These are phyloP conservation scores for Cyberlindnera sargentensis DNA, from an alignment of 805 yeast genomes.

Conservation along the genomic window DNA sequence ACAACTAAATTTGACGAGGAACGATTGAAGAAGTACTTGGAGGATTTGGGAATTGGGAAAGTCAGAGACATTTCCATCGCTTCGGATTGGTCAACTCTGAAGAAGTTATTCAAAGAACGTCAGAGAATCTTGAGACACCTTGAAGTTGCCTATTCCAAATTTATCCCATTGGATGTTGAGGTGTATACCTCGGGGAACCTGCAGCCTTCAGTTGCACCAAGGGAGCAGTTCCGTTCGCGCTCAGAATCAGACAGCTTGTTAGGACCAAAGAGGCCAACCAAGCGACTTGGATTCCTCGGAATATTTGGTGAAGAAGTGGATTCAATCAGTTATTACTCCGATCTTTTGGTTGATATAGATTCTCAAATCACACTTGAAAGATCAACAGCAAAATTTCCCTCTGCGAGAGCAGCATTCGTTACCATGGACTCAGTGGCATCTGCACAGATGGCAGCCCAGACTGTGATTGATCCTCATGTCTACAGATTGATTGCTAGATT, in stretches of 20 bases:
- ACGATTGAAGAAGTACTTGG: constrained; percentile 66
- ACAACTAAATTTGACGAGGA: constrained; percentile 39
- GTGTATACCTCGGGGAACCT: constrained; percentile 21
- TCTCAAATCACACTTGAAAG: constrained; percentile 40
- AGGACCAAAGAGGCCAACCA: constrained; percentile 19
- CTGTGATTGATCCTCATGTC: constrained; percentile 85
- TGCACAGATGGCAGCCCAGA: constrained; percentile 96
- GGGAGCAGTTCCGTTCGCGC: background rate
- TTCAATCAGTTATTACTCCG: constrained; percentile 69
- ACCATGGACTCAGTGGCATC: constrained; percentile 94
- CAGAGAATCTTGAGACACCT: constrained; percentile 43
- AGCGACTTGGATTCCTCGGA: constrained; percentile 51
- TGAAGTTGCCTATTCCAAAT: constrained; percentile 42
- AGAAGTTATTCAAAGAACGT: constrained; percentile 55
- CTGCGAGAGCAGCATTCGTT: constrained; percentile 85
- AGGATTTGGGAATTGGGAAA: constrained; percentile 71
- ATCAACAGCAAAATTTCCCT: constrained; percentile 48
- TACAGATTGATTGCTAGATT: constrained; percentile 72
- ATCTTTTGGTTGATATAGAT: constrained; percentile 62
- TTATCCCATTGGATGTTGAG: constrained; percentile 15
- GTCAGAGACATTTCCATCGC: constrained; percentile 75
- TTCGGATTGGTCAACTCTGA: constrained; percentile 74
- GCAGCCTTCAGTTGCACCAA: constrained; percentile 23
- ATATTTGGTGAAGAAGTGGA: constrained; percentile 67
- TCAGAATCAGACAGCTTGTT: constrained; percentile 3